phyloP scores from a whole-genome alignment of 805 yeast species.

The Metschnikowia picachoensis region DNA sequence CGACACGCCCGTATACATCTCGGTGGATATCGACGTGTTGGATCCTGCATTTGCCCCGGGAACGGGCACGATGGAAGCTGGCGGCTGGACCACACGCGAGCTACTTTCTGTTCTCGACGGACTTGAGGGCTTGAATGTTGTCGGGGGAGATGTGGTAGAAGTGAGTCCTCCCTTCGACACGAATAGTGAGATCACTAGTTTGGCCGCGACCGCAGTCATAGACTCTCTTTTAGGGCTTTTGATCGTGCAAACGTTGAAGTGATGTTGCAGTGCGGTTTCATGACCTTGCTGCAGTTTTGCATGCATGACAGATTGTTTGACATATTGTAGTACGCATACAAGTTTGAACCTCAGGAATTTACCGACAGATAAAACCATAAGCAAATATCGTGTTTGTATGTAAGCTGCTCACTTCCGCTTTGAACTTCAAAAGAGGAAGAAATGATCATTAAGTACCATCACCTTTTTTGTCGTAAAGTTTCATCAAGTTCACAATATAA shows the following conservation, averaged over 20 bases:
- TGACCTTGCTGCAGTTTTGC: no score
- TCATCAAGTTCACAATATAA: no score
- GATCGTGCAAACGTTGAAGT: conserved; percentile 24
- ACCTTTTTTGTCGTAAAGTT: no score
- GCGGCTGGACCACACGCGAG: conserved; percentile 66
- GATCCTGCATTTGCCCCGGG: conserved; percentile 77
- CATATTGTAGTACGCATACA: no score
- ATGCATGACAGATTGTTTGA: no score
- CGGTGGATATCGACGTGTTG: conserved; percentile 57
- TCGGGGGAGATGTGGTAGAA: conserved; percentile 78
- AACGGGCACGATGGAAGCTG: conserved; percentile 76
- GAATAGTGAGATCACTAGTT: conserved; percentile 55
- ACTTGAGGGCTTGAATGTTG: conserved; percentile 54
- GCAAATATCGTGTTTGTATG: no score
- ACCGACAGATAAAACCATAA: no score
- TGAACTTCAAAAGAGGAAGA: neutral
- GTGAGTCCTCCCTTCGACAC: conserved; percentile 65
- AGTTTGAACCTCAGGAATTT: no score
- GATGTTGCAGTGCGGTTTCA: no score
- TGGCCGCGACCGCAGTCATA: conserved; percentile 63
- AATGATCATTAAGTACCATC: no score
- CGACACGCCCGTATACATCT: conserved; percentile 40
- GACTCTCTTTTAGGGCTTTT: conserved; percentile 47
- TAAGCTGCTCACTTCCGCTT: no score
- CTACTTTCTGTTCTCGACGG: conserved; percentile 56